Conservation (phyloP, 495 filamentous ascomycete species). For the Neurospora sp. region DNA sequence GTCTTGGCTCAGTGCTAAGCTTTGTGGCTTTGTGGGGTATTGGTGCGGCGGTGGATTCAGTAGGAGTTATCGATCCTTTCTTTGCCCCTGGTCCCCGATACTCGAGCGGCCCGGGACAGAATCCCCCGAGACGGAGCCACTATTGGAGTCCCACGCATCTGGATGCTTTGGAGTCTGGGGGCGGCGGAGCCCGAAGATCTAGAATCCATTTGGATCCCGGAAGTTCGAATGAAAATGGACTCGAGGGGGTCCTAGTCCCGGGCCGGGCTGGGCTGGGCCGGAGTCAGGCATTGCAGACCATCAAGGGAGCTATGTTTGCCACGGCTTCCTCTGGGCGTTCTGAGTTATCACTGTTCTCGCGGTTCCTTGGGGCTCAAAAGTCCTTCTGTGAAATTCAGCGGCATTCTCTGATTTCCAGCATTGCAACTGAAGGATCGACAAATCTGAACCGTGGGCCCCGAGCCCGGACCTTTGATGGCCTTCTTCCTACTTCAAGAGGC, state of each 20-base stretch:
- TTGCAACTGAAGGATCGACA: not conserved
- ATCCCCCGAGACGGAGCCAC: not conserved
- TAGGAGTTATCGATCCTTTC: not conserved
- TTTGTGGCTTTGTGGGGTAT: not conserved
- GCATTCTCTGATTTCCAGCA: not conserved
- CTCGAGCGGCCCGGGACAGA: not conserved
- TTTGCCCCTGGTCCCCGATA: not conserved
- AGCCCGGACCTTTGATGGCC: not conserved
- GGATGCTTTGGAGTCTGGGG: not conserved
- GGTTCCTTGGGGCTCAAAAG: not conserved
- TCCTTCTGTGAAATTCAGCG: not conserved
- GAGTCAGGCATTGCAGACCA: not conserved
- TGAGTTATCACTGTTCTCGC: not conserved
- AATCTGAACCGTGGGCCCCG: too few relatives aligned
- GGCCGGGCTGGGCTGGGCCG: too few relatives aligned
- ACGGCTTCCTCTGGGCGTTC: not conserved
- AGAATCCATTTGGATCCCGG: not conserved
- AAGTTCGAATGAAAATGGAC: not conserved
- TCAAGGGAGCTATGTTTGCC: not conserved
- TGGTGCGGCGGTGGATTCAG: not conserved
- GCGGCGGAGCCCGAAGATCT: not conserved
- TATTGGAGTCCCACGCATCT: too few relatives aligned
- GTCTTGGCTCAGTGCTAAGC: not conserved
- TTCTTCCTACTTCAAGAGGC: not conserved
- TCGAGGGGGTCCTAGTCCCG: too few relatives aligned